phyloP scores from a whole-genome alignment of 192 early-diverging fungal genomes.

The Dissophora globulifera region DNA sequence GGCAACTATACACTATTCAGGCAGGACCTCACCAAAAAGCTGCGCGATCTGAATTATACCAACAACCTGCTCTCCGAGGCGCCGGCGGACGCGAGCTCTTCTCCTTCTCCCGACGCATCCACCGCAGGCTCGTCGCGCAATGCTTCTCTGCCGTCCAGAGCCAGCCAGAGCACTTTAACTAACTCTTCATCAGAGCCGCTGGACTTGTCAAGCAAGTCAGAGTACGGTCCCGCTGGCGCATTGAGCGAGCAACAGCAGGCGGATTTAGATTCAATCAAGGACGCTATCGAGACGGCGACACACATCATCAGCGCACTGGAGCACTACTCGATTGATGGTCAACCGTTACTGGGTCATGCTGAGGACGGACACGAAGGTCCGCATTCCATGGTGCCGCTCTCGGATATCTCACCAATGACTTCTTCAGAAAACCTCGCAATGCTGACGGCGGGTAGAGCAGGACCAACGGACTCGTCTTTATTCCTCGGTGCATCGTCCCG shows the following conservation, averaged over 20 bases:
- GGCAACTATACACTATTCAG: conserved; percentile 63
- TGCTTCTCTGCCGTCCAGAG: background rate
- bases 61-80: conserved; percentile 47
- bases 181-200: background rate
- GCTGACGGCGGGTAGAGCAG: conserved; percentile 30
- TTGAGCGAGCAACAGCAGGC: conserved; percentile 30
- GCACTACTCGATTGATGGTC: conserved; percentile 47
- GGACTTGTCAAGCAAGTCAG: background rate
- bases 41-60: conserved; percentile 63
- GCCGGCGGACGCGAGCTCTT: background rate
- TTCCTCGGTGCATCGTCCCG: conserved; percentile 38
- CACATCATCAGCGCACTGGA: conserved; percentile 44
- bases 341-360: conserved; percentile 38
- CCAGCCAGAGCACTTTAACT: conserved; percentile 16
- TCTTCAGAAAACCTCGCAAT: conserved; percentile 44
- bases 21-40: conserved; percentile 55
- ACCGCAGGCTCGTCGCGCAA: background rate
- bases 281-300: conserved; percentile 48
- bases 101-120: background rate
- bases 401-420: conserved; percentile 45
- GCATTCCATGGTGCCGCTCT: conserved; percentile 26
- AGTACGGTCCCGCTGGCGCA: background rate
- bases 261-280: conserved; percentile 44
- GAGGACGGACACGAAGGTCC: conserved; percentile 33
- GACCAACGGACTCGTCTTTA: conserved; percentile 22